Percentiles rank a stretch among this genome's conserved stretches.
Conservation (phyloP, 2,329 filamentous ascomycete species). For the Akanthomyces lecanii region DNA sequence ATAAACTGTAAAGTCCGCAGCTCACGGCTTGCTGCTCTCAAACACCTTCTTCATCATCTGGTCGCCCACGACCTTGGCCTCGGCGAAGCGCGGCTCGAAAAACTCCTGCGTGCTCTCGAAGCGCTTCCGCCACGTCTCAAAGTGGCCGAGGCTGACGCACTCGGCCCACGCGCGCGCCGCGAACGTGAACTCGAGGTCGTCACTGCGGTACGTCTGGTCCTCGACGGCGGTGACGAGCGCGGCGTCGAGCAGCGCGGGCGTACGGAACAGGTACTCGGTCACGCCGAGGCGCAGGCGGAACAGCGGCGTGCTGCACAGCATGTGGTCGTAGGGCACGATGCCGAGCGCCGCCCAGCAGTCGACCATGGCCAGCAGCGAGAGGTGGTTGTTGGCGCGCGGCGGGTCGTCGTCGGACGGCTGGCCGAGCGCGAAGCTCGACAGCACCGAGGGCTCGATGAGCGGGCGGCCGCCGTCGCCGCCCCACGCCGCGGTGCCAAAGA, state of each 20-base stretch:
- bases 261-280: conserved; percentile 93
- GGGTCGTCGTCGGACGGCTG: conserved; percentile 54
- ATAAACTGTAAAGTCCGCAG: not conserved
- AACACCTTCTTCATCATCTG: conserved; percentile 96
- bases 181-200: conserved; percentile 97
- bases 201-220: conserved; percentile 87
- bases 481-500: conserved; percentile 64
- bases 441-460: conserved; percentile 74
- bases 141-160: conserved; percentile 85
- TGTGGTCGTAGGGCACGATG: conserved; percentile 97
- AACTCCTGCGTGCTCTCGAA: conserved; percentile 88
- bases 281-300: conserved; percentile 96
- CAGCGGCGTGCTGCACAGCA: conserved; percentile 97
- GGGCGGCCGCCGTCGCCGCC: conserved; percentile 34
- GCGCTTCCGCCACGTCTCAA: conserved; percentile 86
- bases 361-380: conserved; percentile 91
- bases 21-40: conserved; percentile 58
- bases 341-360: conserved; percentile 95
- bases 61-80: conserved; percentile 83
- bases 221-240: conserved; percentile 80
- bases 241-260: conserved; percentile 74
- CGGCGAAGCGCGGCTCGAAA: conserved; percentile 84
- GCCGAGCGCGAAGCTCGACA: conserved; percentile 85
- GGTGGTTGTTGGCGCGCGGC: conserved; percentile 80
- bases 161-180: conserved; percentile 95